Percentiles rank a stretch among this genome's conserved stretches.
Evolutionary conservation across 768 basidiomycete species (phyloP).

Genomic region (Suillus clintonianus): DNA sequence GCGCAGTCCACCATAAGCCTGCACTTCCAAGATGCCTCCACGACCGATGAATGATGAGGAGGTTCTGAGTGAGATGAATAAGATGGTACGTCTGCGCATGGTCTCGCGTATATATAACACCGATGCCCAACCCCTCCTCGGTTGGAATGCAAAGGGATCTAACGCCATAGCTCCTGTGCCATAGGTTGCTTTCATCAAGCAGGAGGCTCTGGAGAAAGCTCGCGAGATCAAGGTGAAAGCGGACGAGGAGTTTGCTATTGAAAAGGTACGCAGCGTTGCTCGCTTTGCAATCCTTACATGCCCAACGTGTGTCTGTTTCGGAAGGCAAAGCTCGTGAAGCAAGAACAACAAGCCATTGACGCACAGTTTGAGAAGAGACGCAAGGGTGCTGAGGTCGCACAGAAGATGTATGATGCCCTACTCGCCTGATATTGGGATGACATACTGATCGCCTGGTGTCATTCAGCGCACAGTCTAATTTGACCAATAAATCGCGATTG

Average conservation of each 20-base stretch:
- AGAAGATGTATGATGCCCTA: constrained; percentile 79
- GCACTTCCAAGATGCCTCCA: constrained; percentile 55
- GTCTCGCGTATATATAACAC: constrained; percentile 3
- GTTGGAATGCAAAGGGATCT: constrained; percentile 8
- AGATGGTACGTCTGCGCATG: constrained; percentile 72
- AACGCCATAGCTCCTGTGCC: constrained; percentile 3
- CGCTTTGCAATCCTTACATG: not conserved
- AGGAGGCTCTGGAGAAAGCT: constrained; percentile 97
- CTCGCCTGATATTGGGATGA: not conserved
- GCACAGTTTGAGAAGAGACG: constrained; percentile 93
- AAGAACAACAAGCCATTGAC: constrained; percentile 94
- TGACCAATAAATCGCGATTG: constrained; percentile 95
- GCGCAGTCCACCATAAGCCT: not conserved
- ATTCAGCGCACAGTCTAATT: constrained; percentile 85
- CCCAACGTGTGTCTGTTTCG: not conserved
- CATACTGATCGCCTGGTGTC: not conserved
- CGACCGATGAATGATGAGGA: constrained; percentile 92
- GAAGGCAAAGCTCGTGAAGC: constrained; percentile 95
- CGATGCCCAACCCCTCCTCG: constrained; percentile 7
- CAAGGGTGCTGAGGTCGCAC: constrained; percentile 89
- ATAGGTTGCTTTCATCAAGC: constrained; percentile 97
- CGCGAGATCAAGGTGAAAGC: constrained; percentile 97
- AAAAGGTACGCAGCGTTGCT: constrained; percentile 64
- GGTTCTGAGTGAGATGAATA: constrained; percentile 96
- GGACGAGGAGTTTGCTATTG: constrained; percentile 98